Conservation (phyloP, 2,329 filamentous ascomycete genomes). For the Exophiala mesophila region DNA sequence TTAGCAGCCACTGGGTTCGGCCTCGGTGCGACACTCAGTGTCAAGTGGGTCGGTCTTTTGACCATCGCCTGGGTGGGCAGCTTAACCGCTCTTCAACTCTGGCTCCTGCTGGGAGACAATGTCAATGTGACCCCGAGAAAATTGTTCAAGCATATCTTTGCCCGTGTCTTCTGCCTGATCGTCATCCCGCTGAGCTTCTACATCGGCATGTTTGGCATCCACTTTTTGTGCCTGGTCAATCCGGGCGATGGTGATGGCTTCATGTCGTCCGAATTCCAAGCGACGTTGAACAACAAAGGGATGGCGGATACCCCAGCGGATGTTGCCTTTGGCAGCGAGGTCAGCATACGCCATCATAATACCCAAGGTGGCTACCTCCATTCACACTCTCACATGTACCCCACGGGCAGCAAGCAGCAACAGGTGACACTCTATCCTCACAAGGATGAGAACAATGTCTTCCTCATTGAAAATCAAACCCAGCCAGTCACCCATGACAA, state of each 20-base stretch:
- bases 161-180: slow-evolving; percentile 85
- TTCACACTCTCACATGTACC: slow-evolving; percentile 96
- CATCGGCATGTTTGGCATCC: slow-evolving; percentile 93
- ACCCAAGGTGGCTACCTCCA: slow-evolving; percentile 97
- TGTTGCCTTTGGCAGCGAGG: slow-evolving; percentile 79
- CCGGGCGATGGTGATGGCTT: slow-evolving; percentile 97
- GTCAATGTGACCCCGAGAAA: slow-evolving; percentile 79
- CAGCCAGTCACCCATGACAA: slow-evolving; percentile 69
- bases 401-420: slow-evolving; percentile 94
- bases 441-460: slow-evolving; percentile 98
- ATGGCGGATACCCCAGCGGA: slow-evolving; percentile 96
- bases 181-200: slow-evolving; percentile 86
- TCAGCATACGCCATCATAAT: slow-evolving; percentile 87
- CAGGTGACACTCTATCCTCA: slow-evolving; percentile 97
- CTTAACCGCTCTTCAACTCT: slow-evolving; percentile 86
- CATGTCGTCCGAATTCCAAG: slow-evolving; percentile 99
- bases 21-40: slow-evolving; percentile 83
- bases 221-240: slow-evolving; percentile 89
- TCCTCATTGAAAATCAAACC: slow-evolving; percentile 91
- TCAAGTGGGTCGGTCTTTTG: slow-evolving; percentile 98
- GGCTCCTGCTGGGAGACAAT: slow-evolving; percentile 86
- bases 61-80: slow-evolving; percentile 96
- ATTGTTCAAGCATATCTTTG: slow-evolving; percentile 91
- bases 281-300: slow-evolving; percentile 89
- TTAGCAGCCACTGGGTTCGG: slow-evolving; percentile 78